phyloP scores from a whole-genome alignment of 2,329 filamentous ascomycete genomes.

The Pseudopyricularia javanii region DNA sequence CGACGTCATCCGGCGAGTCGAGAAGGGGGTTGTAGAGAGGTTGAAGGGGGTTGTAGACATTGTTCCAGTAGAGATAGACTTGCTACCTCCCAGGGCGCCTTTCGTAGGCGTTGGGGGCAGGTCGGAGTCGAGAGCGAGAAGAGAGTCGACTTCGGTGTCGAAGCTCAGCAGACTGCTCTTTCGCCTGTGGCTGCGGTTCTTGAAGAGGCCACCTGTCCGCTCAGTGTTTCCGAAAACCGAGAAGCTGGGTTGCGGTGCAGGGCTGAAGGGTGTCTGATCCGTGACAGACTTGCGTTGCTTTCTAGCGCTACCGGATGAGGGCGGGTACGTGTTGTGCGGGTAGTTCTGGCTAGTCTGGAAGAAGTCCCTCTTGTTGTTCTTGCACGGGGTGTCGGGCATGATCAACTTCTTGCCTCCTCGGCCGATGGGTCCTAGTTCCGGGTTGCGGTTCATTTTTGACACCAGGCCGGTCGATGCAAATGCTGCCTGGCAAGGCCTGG shows the following conservation, averaged over 20 bases:
- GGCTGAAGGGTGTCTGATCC: slow-evolving; percentile 65
- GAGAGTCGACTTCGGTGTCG: slow-evolving; percentile 52
- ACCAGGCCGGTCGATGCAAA: slow-evolving; percentile 93
- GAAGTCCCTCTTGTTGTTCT: slow-evolving; percentile 48
- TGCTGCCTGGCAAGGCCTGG: slow-evolving; percentile 65
- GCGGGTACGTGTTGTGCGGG: slow-evolving; percentile 55
- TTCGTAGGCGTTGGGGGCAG: slow-evolving; percentile 94
- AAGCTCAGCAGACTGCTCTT: slow-evolving; percentile 67
- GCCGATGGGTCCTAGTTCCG: slow-evolving; percentile 50
- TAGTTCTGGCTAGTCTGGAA: slow-evolving; percentile 20
- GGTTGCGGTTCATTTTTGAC: slow-evolving; percentile 82
- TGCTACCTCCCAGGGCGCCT: slow-evolving; percentile 26
- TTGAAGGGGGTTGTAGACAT: slow-evolving; percentile 7
- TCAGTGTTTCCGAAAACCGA: slow-evolving; percentile 42
- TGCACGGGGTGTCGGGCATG: slow-evolving; percentile 94
- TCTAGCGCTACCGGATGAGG: slow-evolving; percentile 43
- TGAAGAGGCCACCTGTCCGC: slow-evolving; percentile 55
- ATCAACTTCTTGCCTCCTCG: slow-evolving; percentile 43
- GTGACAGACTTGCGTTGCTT: slow-evolving; percentile 63
- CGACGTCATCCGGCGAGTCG: slow-evolving; percentile 17
- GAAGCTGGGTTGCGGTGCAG: slow-evolving; percentile 31
- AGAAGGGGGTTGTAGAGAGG: slow-evolving; percentile 9
- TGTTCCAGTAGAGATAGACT: slow-evolving; percentile 2
- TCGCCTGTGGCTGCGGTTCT: slow-evolving; percentile 35
- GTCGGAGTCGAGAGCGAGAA: slow-evolving; percentile 44